A percentile compares a stretch with the other conserved stretches of the same genome.
Conservation (phyloP, 1,139 yeast genomes). For the Nakaseomyces nivariensis region DNA sequence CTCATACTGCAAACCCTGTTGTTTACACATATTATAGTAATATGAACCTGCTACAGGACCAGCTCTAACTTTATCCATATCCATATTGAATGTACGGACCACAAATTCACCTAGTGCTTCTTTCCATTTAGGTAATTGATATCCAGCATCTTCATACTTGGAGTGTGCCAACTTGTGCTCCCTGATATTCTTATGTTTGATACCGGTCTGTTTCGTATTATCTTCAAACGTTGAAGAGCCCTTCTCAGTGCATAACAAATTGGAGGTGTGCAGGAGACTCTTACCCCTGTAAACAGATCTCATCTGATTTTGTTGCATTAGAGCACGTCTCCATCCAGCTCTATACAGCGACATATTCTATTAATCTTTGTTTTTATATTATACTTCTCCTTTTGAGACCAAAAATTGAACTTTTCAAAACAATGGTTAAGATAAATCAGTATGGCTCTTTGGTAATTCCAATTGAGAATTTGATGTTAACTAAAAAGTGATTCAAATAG, state of each 20-base stretch:
- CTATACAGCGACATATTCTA: conserved; percentile 12
- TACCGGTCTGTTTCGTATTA: not conserved
- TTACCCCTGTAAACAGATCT: not conserved
- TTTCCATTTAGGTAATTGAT: conserved; percentile 58
- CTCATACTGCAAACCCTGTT: conserved; percentile 68
- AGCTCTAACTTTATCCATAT: conserved; percentile 86
- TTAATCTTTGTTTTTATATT: conserved; percentile 2
- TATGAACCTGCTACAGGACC: conserved; percentile 90
- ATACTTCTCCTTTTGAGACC: too few species aligned
- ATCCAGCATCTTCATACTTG: conserved; percentile 49
- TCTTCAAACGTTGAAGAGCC: not conserved
- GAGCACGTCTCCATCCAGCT: conserved; percentile 9
- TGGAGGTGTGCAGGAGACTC: not conserved
- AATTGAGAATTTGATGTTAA: too few species aligned
- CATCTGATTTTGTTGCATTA: conserved; percentile 1
- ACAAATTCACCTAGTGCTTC: conserved; percentile 64
- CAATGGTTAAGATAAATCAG: too few species aligned
- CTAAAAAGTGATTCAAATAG: too few species aligned
- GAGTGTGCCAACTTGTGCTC: conserved; percentile 34
- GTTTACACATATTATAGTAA: conserved; percentile 79
- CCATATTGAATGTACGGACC: conserved; percentile 58
- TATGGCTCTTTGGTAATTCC: too few species aligned
- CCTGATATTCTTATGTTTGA: conserved; percentile 7
- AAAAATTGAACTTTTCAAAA: too few species aligned
- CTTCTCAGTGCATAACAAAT: not conserved